Conservation (phyloP, 2,329 filamentous ascomycete genomes). For the Ophiostoma sp. region DNA sequence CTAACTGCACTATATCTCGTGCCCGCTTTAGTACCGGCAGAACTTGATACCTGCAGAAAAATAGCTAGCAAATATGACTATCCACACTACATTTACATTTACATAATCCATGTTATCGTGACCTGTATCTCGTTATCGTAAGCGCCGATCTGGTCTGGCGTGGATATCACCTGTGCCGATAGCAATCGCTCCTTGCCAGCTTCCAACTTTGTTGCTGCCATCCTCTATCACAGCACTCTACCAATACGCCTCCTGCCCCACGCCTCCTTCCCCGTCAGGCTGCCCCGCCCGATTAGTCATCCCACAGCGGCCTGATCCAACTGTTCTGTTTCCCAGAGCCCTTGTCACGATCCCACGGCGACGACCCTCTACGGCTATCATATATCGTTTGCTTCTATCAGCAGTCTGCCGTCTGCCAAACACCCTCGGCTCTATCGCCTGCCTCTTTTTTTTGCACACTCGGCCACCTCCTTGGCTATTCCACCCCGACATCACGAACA, state of each 20-base stretch:
- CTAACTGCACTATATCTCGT: not conserved
- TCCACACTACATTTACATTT: slow-evolving; percentile 15
- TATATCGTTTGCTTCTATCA: not conserved
- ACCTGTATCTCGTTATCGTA: slow-evolving; percentile 15
- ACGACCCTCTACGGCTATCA: not conserved
- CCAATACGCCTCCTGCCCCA: not conserved
- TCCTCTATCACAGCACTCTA: not conserved
- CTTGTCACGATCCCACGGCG: not conserved
- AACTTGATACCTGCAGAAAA: no score
- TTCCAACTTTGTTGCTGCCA: not conserved
- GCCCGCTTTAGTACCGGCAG: not conserved
- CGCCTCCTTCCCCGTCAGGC: not conserved
- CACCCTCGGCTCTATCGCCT: not conserved
- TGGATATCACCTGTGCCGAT: not conserved
- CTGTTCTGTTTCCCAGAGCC: slow-evolving; percentile 1
- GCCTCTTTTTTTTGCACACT: not conserved
- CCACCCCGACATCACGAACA: not conserved
- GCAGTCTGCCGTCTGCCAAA: not conserved
- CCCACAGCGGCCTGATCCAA: not conserved
- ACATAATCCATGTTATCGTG: slow-evolving; percentile 13
- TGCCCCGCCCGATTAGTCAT: slow-evolving; percentile 4
- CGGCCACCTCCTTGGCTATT: not conserved
- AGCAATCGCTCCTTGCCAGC: not conserved
- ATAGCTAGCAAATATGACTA: not conserved
- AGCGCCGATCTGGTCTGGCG: slow-evolving; percentile 17